Conservation (phyloP, 148 eudicot genomes). For the Suaeda aralocaspica region DNA sequence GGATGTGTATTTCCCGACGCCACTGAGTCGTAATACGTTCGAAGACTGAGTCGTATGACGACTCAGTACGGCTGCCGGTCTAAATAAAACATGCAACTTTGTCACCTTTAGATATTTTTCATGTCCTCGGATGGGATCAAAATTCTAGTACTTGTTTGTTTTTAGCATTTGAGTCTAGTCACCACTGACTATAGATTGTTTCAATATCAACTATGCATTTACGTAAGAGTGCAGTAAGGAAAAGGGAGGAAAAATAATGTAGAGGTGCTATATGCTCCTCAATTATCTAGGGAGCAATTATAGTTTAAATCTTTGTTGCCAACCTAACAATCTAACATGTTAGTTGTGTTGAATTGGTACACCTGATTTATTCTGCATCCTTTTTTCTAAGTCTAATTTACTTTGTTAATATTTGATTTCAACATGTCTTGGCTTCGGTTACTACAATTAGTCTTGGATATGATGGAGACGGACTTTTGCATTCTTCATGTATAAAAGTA, state of each 20-base stretch:
- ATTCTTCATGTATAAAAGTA: too few species aligned
- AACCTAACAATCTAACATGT: background rate
- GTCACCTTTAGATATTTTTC: background rate
- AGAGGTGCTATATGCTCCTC: background rate
- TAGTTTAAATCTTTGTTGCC: conserved; percentile 13
- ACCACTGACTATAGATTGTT: background rate
- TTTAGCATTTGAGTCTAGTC: background rate
- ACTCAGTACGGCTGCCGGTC: too few species aligned
- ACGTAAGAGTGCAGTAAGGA: background rate
- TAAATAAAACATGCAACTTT: too few species aligned
- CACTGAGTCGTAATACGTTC: too few species aligned
- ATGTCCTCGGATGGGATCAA: background rate
- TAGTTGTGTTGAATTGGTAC: background rate
- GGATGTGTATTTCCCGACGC: too few species aligned
- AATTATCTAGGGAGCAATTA: background rate
- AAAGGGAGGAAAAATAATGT: background rate
- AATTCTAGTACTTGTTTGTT: background rate
- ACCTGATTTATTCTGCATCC: background rate
- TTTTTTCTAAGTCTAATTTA: background rate
- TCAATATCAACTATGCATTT: background rate
- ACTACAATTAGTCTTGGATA: too few species aligned
- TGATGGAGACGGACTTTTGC: too few species aligned
- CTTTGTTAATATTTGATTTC: background rate
- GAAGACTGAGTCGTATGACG: too few species aligned
- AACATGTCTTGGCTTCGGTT: background rate